Percentiles rank a stretch among this genome's conserved stretches.
phyloP scores from a whole-genome alignment of 169 alveolate species.

The Plasmodium gallinaceum region DNA sequence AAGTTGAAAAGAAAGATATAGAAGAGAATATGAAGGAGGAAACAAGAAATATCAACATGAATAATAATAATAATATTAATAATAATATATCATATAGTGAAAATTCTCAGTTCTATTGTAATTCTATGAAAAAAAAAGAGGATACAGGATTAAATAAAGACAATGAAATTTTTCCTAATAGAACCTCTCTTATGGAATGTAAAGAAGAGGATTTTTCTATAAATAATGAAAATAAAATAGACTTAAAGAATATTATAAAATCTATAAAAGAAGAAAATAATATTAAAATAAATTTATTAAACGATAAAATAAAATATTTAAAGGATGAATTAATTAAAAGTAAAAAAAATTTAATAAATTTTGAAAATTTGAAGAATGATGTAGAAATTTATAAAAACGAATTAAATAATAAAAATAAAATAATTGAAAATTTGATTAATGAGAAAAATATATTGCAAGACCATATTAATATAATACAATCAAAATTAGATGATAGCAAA shows the following conservation, averaged over 20 bases:
- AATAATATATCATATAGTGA: no score
- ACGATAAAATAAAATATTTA: conserved; percentile 34
- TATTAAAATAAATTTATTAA: conserved; percentile 32
- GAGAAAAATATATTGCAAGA: conserved; percentile 21
- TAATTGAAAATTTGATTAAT: conserved; percentile 26
- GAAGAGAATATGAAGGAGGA: no score
- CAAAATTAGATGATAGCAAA: conserved; percentile 13
- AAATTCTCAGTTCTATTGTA: neutral
- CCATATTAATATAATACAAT: conserved; percentile 1
- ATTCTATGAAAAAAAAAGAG: conserved; percentile 10
- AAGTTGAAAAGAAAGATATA: no score
- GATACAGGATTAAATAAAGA: neutral
- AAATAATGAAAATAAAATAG: conserved; percentile 17
- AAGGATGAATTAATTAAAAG: conserved; percentile 35
- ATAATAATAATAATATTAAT: no score
- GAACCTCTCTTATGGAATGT: conserved; percentile 8
- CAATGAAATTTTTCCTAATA: conserved; percentile 14
- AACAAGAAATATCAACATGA: no score
- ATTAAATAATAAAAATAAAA: conserved; percentile 35
- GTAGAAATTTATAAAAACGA: conserved; percentile 36
- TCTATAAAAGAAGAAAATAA: conserved; percentile 41
- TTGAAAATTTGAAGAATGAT: conserved; percentile 24
- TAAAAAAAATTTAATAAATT: conserved; percentile 11
- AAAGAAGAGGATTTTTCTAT: conserved; percentile 38
- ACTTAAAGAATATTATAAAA: conserved; percentile 25